Evolutionary conservation across 2,329 filamentous ascomycete genomes (phyloP), one percentile per base, ranked within the genome.

Genomic region (Hymenoscyphus scutula): DNA sequence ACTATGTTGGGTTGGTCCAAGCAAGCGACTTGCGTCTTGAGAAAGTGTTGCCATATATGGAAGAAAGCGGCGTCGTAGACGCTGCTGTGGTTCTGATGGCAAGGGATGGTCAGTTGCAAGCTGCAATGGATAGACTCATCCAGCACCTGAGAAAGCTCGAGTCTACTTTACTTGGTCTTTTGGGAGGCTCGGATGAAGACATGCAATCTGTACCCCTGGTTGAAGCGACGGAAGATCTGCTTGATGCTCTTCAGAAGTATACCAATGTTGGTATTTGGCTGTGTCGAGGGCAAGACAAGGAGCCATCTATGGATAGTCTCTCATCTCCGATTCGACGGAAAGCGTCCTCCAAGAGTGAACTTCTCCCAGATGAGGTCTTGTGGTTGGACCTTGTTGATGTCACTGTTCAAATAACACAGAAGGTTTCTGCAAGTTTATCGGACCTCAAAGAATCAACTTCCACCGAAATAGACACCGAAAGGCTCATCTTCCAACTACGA

Each of bases 251-350:
- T 19, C 88, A 96, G 65, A 97, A 96, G 74, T 98, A 97, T 76
- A 87, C 89, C 1, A 89, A 92, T 67, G 91, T 99, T 1, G 95
- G 96, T 15, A 94, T 96, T 58, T 99, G 95, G 95, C 80, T 99
- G 13, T 98, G 95, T 70, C 91, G 96, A 76, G 87, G 89, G 1
- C 92, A 97, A 73, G 91, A 86, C 56, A 90, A 89, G 71, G 84
- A 82, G 0, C 76, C 79, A 5, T 73, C 74, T 56, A 64, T 59
- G 25, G 64, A 64, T 61, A 2, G 55, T 76, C 77, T 63, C 70
- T 74, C 59, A 79, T 75, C 67, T 75, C 77, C 23, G 79, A 86
- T 67, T 78, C 84, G 76, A 75, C 84, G 76, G 64, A 82, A 84
- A 61, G 70, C 75, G 3, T 69, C 75, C 5, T 68, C 75, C 1